A percentile compares a stretch with the other conserved stretches of the same genome.
These are phyloP conservation scores for Cynara cardunculus DNA, from an alignment of 129 eudicot species.

Conservation along the genomic window DNA sequence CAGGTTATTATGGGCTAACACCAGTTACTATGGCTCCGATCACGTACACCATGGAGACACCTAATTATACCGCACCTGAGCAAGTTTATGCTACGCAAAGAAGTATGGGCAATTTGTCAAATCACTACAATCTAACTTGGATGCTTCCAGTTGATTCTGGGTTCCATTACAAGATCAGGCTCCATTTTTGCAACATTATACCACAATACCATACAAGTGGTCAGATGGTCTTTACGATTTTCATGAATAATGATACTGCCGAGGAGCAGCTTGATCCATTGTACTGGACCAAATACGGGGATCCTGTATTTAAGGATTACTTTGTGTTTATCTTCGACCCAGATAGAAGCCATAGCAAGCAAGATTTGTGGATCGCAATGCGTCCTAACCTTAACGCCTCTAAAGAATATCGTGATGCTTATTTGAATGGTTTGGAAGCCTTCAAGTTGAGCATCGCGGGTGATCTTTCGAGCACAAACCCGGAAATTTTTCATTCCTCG, in stretches of 20 bases:
- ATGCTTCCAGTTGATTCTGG: constrained; percentile 44
- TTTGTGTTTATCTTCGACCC: neutral
- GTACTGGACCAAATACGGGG: neutral
- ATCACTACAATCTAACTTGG: constrained; percentile 42
- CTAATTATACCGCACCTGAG: constrained; percentile 27
- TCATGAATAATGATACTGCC: constrained; percentile 48
- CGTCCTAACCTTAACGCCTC: neutral
- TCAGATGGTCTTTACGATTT: constrained; percentile 36
- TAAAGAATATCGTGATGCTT: neutral
- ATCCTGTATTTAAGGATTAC: constrained; percentile 33
- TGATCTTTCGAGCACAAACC: constrained; percentile 33
- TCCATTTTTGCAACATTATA: constrained; percentile 56
- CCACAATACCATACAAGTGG: neutral
- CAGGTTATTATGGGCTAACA: neutral
- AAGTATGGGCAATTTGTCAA: neutral
- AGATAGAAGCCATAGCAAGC: constrained; percentile 6
- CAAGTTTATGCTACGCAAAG: constrained; percentile 22
- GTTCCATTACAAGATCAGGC: constrained; percentile 46
- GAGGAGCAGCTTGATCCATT: constrained; percentile 34
- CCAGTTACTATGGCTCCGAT: neutral
- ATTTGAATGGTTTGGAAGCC: constrained; percentile 46
- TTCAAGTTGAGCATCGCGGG: constrained; percentile 33
- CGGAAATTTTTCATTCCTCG: constrained; percentile 12
- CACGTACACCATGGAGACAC: constrained; percentile 5
- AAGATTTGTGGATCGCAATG: constrained; percentile 15